These are phyloP conservation scores for Mortierella alpina DNA, from an alignment of 192 early-diverging fungal genomes.

Conservation along the genomic window DNA sequence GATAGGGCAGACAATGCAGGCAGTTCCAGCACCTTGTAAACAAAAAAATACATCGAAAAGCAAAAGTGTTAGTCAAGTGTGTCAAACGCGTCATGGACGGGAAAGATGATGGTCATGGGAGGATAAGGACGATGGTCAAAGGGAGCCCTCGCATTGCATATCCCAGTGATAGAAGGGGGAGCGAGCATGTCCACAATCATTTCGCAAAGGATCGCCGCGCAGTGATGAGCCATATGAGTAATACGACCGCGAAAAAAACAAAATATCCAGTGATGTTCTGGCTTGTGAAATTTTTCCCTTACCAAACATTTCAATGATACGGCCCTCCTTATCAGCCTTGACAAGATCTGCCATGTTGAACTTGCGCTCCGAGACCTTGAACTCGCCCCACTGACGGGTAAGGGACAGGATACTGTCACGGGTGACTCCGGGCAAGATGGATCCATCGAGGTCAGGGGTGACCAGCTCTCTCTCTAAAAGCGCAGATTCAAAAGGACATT, in stretches of 20 bases:
- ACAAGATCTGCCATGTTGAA: constrained; percentile 84
- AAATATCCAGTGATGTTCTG: background rate
- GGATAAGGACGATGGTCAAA: no score
- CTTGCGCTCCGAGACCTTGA: constrained; percentile 87
- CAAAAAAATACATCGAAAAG: background rate
- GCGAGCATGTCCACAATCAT: no score
- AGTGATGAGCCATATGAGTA: background rate
- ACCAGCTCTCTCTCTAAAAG: constrained; percentile 78
- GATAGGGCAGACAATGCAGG: constrained; percentile 94
- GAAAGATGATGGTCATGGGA: no score
- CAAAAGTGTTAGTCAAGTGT: background rate
- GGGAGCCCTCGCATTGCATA: no score
- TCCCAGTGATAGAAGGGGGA: no score
- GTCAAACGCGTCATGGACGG: no score
- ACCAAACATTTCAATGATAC: constrained; percentile 94
- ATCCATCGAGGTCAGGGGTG: constrained; percentile 93
- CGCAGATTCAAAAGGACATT: background rate
- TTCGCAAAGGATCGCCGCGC: no score
- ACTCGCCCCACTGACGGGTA: constrained; percentile 83
- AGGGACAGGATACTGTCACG: constrained; percentile 91
- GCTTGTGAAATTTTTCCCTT: background rate
- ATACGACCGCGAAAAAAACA: background rate
- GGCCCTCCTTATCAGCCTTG: constrained; percentile 79
- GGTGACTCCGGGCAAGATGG: constrained; percentile 95
- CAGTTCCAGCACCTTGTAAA: constrained; percentile 79